Base-by-base conservation (phyloP, 1,284 basidiomycete species). In the Ceratobasidium sp. region DNA sequence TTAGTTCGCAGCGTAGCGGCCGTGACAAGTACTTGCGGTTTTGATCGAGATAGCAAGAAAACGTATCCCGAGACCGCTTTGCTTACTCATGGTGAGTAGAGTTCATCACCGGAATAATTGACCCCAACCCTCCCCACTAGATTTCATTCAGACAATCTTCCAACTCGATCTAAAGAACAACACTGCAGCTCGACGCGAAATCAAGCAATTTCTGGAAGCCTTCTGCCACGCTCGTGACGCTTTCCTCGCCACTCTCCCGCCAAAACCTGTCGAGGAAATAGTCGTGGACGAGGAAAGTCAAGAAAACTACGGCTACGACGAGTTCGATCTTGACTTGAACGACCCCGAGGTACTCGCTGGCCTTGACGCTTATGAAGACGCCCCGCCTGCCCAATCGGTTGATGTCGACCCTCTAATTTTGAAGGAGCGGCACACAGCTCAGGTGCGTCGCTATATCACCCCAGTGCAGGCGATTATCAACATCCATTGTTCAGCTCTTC, bases 241-340 rank as follows among this genome's bases (percentile, higher is more conserved):
- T 3, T 88, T 88, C 8, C 83, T 92, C 8, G 90, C 90, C 0
- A 82, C 82, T 44, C 46, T 79, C 16, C 87, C 88, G 0, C 85
- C 86, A 23, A 85, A 86, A 3, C 87, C 87, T 1, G 82, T 79
- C 8, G 80, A 81, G 65, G 78, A 83, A 48, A 77, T 81, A 65
- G 80, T 83, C 64, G 81, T 83, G 52, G 86, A 89, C 74, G 87
- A 87, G 87, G 94, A 96, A 80, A 96, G 94, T 81, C 93, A 96
- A 82, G 93, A 96, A 59, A 87, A 89, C 79, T 85, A 88, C 55
- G 79, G 78, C 38, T 85, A 83, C 64, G 86, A 89, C 41, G 87
- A 87, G 76, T 83, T 91, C 57, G 89, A 92, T 79, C 80, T 86
- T 41, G 86, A 87, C 66, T 86, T 90, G 48, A 87, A 92, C 62